A percentile compares a stretch with the other conserved stretches of the same genome.
phyloP scores from a whole-genome alignment of 345 rosid genomes.

The Noccaea bulbosa region DNA sequence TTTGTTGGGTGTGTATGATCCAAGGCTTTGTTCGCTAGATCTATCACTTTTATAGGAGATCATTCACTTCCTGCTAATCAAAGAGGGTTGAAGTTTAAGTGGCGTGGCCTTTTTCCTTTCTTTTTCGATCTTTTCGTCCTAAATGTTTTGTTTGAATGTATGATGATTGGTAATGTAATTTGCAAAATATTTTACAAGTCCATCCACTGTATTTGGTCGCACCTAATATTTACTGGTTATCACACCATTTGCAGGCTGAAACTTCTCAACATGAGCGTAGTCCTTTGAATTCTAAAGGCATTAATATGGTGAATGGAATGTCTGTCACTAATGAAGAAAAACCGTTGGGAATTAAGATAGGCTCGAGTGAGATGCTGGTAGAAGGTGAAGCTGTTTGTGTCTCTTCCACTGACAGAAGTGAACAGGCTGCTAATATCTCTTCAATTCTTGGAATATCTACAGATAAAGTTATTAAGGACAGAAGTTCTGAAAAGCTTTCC shows the following conservation, averaged over 20 bases:
- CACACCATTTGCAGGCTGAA: conserved; percentile 55
- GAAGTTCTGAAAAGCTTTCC: conserved; percentile 45
- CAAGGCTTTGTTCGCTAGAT: conserved; percentile 21
- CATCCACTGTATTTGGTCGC: conserved; percentile 8
- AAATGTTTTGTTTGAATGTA: conserved; percentile 16
- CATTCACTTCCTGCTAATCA: conserved; percentile 5
- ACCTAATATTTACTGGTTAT: conserved; percentile 28
- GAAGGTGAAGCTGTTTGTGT: conserved; percentile 46
- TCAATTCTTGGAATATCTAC: conserved; percentile 50
- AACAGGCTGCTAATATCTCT: conserved; percentile 44
- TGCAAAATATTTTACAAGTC: conserved; percentile 9
- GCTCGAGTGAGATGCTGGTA: conserved; percentile 47
- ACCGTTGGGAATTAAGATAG: conserved; percentile 41
- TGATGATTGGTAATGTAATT: conserved; percentile 11
- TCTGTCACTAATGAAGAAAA: conserved; percentile 51
- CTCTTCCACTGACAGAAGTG: conserved; percentile 42
- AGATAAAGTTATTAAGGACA: conserved; percentile 40
- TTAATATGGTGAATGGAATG: conserved; percentile 41
- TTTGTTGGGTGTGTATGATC: conserved; percentile 15
- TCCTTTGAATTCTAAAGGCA: conserved; percentile 51
- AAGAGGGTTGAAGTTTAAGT: conserved; percentile 32
- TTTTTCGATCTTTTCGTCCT: conserved; percentile 6
- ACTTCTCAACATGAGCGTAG: conserved; percentile 56
- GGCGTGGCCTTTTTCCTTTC: conserved; percentile 6
- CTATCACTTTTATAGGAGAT: conserved; percentile 2